Evolutionary conservation across 1,139 yeast genomes (phyloP), one percentile per base, ranked within the genome.

Genomic region (Zygosaccharomyces sapae): DNA sequence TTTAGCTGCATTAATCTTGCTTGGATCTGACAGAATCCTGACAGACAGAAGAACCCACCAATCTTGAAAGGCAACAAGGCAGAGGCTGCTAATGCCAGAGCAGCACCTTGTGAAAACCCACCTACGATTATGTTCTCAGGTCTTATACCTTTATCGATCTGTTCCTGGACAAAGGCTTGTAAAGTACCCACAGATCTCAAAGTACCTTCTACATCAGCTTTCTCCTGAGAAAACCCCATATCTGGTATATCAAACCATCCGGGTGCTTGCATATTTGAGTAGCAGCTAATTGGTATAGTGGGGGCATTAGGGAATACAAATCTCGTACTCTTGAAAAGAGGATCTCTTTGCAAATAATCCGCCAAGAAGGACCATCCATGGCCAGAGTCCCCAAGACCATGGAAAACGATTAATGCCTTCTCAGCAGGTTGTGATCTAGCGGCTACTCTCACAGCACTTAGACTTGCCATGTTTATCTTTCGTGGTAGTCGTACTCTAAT

Each of bases 101-200:
- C 92, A 43, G 89, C 95, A 49, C 98, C 98, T 68, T 92, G 98
- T 5, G 95, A 83, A 63, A 92, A 92, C 0, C 98, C 98, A 31
- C 97, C 97, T 52, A 92, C 71, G n/a, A 92, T 73, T 44, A 92
- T 84, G 46, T 83, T 77, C 33, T 84, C 81, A 0, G 88, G 70
- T 1, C 83, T 77, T 33, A 90, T 77, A 3, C 94, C 86, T 10
- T 48, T 65, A 5, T 75, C 77, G n/a, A 80, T 72, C 63, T 88
- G 90, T 52, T 83, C 83, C 20, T 76, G 69, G 42, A 92, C 75
- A 49, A 81, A 70, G 1, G 62, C 62, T 51, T 79, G 75, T 40
- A 89, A 70, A 1, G 69, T 60, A 1, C 75, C 76, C 42, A 84
- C 72, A 33, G 86, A 74, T 47, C 73, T 73, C 57, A 80, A 65